Base-by-base conservation (phyloP, 2,329 filamentous ascomycete genomes). In the Cordyceps sp. region DNA sequence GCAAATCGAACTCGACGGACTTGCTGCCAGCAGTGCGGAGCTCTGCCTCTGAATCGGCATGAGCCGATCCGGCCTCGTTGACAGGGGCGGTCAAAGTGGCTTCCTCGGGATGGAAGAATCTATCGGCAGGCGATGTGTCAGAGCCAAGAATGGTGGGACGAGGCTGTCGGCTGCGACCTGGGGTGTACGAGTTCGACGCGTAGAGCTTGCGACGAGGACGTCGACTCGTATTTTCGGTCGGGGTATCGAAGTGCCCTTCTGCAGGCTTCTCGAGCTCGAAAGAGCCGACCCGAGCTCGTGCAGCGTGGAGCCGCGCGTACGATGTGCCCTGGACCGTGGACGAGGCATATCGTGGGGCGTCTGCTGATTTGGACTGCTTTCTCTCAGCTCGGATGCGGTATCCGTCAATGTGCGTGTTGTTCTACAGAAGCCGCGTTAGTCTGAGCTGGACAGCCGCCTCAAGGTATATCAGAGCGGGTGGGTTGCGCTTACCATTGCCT, bases 341-440 rank as follows among this genome's bases (percentile, higher is more conserved):
- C 10, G 16, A 20, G 20, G 13, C 17, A 30, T 41, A 39, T 13
- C 40, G 39, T 17, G 42, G 41, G 18, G 37, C 41, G 15, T 44
- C 38, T 17, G 41, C 33, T 10, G 37, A 33, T 23, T 43, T 42
- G 10, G 46, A 41, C 21, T 46, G 42, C 42, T 59, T 59, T 10
- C 53, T 52, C 33, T 59, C 54, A 3, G 59, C 55, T 4, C 55
- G 50, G 22, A 62, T 42, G 17, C 43, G 35, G 30, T 39, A 39
- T 5, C 47, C 53, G 5, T 50, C 40, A 14, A 62, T 30, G 0
- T 39, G 33, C 5, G 40, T 45, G 7, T 49, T 49, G 29, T 55
- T 39, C 58, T 62, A 31, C 2, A 21, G 15, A 18, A 35, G 15
- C 19, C 23, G 30, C 10, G 35, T 44, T 38, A 35, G 36, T 28